Conservation (phyloP, 495 filamentous ascomycete genomes). For the Amorphotheca resinae region DNA sequence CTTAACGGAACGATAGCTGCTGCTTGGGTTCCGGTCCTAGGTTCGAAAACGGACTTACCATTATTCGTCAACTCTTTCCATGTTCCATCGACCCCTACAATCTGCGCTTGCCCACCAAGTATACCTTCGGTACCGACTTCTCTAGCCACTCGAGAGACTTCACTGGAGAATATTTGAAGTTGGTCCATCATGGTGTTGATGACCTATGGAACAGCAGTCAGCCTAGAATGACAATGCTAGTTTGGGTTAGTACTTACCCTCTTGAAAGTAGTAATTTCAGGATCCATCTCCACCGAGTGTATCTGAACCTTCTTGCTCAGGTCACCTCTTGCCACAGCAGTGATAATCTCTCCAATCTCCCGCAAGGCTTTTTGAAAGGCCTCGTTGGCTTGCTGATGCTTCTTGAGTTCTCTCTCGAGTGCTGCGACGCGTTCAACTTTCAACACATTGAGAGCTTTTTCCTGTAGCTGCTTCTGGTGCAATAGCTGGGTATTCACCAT, state of each 20-base stretch:
- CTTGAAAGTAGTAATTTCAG: slow-evolving; percentile 99
- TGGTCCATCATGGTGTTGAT: slow-evolving; percentile 99
- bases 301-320: slow-evolving; percentile 96
- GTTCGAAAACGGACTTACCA: slow-evolving; percentile 35
- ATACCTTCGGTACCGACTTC: slow-evolving; percentile 97
- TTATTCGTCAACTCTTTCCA: slow-evolving; percentile 98
- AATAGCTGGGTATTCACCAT: slow-evolving; percentile 55
- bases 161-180: slow-evolving; percentile 90
- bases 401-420: slow-evolving; percentile 83
- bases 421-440: slow-evolving; percentile 41
- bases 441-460: slow-evolving; percentile 43
- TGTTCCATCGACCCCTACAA: slow-evolving; percentile 89
- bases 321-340: slow-evolving; percentile 89
- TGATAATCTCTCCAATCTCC: slow-evolving; percentile 96
- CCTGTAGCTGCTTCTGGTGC: slow-evolving; percentile 50
- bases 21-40: neutral
- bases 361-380: slow-evolving; percentile 95
- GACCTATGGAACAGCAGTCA: slow-evolving; percentile 13
- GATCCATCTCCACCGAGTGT: slow-evolving; percentile 94
- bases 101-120: slow-evolving; percentile 91
- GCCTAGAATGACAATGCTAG: neutral
- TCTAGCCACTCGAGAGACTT: slow-evolving; percentile 90
- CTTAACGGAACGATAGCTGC: neutral
- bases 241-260: slow-evolving; percentile 38
- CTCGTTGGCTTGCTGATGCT: slow-evolving; percentile 95